Percentiles rank a stretch among this genome's conserved stretches.
These are phyloP conservation scores for Colletotrichum horii DNA, from an alignment of 2,329 filamentous ascomycete species.

Conservation along the genomic window DNA sequence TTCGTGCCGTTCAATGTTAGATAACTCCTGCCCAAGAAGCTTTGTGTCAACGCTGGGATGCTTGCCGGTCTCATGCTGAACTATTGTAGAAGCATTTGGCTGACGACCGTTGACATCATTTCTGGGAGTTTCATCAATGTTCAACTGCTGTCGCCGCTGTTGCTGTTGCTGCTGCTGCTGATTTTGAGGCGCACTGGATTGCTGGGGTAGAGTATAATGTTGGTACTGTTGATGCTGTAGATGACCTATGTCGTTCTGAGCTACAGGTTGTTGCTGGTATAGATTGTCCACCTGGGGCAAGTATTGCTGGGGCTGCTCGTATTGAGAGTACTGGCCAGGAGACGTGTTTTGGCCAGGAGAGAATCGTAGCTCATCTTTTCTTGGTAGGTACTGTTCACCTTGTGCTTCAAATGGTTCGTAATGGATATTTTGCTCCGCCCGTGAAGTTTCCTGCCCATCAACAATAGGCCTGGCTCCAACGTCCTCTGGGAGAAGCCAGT, in stretches of 20 bases:
- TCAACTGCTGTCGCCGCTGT: not conserved
- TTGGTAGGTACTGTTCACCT: not conserved
- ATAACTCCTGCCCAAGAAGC: not conserved
- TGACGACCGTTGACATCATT: not conserved
- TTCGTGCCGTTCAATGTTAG: not conserved
- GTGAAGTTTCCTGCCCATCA: not conserved
- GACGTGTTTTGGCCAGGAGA: not conserved
- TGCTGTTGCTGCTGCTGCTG: not conserved
- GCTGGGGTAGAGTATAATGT: not conserved
- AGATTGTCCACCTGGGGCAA: not conserved
- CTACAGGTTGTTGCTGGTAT: not conserved
- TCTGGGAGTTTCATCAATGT: not conserved
- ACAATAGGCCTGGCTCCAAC: not conserved
- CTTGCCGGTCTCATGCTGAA: not conserved
- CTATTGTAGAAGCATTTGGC: not conserved
- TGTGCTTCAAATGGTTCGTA: not conserved
- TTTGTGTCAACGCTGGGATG: not conserved
- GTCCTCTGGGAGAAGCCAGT: conserved; percentile 12
- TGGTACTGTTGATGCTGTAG: not conserved
- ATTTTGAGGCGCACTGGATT: not conserved
- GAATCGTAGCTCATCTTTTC: not conserved
- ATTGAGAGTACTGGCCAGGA: not conserved
- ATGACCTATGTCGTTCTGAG: not conserved
- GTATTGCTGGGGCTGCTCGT: not conserved
- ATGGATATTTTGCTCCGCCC: not conserved